Evolutionary conservation across 2,329 filamentous ascomycete species (phyloP), one percentile per base, ranked within the genome.

Genomic region (Apiospora kogelbergensis): DNA sequence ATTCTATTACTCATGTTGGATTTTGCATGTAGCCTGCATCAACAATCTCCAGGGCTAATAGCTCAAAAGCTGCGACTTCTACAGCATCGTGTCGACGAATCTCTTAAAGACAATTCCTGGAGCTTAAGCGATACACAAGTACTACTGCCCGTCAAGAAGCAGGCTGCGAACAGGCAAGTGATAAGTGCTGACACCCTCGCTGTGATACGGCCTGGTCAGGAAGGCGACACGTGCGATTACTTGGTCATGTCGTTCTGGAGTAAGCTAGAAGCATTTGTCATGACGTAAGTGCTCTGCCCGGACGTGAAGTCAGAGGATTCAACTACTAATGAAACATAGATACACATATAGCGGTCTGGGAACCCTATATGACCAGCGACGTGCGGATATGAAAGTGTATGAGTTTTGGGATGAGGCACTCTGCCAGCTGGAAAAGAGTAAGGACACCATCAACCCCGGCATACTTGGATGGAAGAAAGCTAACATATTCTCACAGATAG

Each of bases 1-100:
- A 84, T 90, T 1, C 78, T 95, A 65, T 84, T 90, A 15, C 84
- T 92, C 67, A 84, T 92, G 63, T 82, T 94, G 22, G 92, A 95
- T 75, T 84, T 95, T 26, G 86, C 88, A 1, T 93, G 91, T 74
- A 90, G 88, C 73, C 81, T 95, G 66, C 87, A 90, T 68, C 85
- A 89, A 68, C 90, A 90, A 71, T 85, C 84, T 41, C 85, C 88
- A 0, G 84, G 89, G 15, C 80, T 85, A 40, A 86, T 88, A 40
- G 78, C 82, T 0, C 82, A 86, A 67, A 94, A 94, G 75, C 81
- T 93, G 24, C 84, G 84, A 46, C 80, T 82, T 7, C 82, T 95
- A 72, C 90, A 93, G 75, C 80, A 81, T 46, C 85, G 84, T 53
- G 82, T 93, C 74, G 91, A 93, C 70, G 81, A 86, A 26, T 83